Conservation (phyloP, 306 rosid species). For the Ceratonia siliqua region DNA sequence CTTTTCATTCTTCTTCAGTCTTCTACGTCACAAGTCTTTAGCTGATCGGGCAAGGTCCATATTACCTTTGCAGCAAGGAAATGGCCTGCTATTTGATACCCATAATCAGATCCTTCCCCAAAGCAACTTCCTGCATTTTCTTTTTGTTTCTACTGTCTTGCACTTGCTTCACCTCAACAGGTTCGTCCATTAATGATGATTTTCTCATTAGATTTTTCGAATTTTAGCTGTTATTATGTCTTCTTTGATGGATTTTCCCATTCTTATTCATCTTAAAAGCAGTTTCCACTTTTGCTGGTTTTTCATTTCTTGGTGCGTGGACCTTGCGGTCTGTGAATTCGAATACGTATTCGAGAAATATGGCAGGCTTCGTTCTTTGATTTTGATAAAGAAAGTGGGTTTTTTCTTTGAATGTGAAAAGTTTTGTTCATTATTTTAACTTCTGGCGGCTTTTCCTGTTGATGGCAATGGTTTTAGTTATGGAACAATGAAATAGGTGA, state of each 20-base stretch:
- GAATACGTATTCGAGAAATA: slow-evolving; percentile 8
- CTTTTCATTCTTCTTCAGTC: no score
- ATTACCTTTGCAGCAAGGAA: background rate
- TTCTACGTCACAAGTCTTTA: no score
- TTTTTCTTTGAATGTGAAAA: background rate
- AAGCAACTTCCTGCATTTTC: slow-evolving; percentile 33
- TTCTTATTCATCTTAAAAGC: slow-evolving; percentile 1
- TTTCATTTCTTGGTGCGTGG: slow-evolving; percentile 16
- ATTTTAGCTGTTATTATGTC: slow-evolving; percentile 13
- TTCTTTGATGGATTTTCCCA: slow-evolving; percentile 6
- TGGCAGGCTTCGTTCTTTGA: slow-evolving; percentile 12
- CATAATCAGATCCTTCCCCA: slow-evolving; percentile 7
- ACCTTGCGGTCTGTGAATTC: slow-evolving; percentile 11
- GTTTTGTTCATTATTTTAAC: background rate
- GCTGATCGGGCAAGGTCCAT: no score
- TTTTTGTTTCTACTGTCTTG: slow-evolving; percentile 43
- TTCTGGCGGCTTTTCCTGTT: slow-evolving; percentile 2
- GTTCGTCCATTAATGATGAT: slow-evolving; percentile 31
- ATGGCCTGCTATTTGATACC: slow-evolving; percentile 39
- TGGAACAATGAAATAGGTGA: background rate
- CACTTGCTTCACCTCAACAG: slow-evolving; percentile 59
- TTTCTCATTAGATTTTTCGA: background rate
- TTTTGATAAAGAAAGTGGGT: slow-evolving; percentile 17
- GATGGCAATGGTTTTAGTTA: background rate
- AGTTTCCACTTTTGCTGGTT: background rate